phyloP scores from a whole-genome alignment of 768 basidiomycete species.

The Cystofilobasidium ferigula region DNA sequence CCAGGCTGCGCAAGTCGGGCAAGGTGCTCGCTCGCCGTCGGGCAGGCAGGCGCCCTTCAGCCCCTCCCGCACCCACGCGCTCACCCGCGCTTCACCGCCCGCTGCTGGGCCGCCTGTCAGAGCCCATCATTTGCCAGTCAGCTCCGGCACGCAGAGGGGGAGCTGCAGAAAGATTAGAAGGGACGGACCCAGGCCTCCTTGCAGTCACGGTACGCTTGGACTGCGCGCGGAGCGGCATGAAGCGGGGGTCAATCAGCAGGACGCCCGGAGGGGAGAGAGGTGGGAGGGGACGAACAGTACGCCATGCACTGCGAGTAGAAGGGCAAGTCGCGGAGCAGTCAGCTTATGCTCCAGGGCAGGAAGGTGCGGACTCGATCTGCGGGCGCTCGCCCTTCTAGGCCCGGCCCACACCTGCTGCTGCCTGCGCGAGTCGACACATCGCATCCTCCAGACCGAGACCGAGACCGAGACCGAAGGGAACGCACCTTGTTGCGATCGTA shows the following conservation, averaged over 20 bases:
- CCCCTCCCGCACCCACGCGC: no score
- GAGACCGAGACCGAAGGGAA: not conserved
- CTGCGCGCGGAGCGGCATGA: no score
- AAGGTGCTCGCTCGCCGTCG: no score
- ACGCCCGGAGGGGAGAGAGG: not conserved
- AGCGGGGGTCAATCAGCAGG: no score
- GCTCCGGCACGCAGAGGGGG: not conserved
- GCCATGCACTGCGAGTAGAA: not conserved
- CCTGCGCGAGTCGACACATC: not conserved
- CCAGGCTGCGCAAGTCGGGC: no score
- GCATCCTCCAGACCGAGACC: not conserved
- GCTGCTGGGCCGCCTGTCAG: not conserved
- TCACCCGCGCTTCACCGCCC: not conserved
- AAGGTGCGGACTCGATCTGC: no score
- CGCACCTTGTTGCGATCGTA: slow-evolving; percentile 11
- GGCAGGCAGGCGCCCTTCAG: no score
- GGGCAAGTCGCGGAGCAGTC: not conserved
- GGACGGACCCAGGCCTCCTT: slow-evolving; percentile 6
- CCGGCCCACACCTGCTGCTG: no score
- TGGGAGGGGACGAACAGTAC: not conserved
- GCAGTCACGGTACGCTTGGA: slow-evolving; percentile 13
- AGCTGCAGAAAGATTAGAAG: not conserved
- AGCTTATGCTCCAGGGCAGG: no score
- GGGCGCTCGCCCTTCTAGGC: no score
- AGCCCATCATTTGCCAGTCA: no score